phyloP scores from a whole-genome alignment of 257 asterid species.

The Cynanchum wilfordii region DNA sequence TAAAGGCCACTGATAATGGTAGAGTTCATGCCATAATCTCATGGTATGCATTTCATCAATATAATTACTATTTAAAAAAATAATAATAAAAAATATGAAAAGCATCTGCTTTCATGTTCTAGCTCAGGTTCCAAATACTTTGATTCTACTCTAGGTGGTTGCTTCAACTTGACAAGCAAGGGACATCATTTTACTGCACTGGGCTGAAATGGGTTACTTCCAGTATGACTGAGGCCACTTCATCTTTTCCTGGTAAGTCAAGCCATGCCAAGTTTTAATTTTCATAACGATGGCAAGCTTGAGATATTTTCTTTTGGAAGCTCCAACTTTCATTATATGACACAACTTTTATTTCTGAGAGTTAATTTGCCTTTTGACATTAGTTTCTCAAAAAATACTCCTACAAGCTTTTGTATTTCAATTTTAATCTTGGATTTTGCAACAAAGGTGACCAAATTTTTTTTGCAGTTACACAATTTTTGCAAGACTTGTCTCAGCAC shows the following conservation, averaged over 20 bases:
- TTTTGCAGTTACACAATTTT: constrained; percentile 1
- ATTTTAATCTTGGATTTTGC: not conserved
- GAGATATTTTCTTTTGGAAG: not conserved
- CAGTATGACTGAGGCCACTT: constrained; percentile 25
- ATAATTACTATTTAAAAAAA: not conserved
- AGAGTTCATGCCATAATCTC: constrained; percentile 88
- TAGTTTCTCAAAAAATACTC: no score
- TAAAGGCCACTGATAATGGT: constrained; percentile 70
- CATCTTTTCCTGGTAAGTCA: constrained; percentile 44
- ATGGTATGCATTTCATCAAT: constrained; percentile 50
- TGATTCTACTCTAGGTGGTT: constrained; percentile 63
- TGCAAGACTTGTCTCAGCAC: not conserved
- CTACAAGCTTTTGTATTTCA: no score
- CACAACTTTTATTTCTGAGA: no score
- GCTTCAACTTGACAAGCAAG: constrained; percentile 88
- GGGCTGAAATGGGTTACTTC: constrained; percentile 64
- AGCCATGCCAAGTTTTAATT: not conserved
- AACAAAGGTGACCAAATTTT: not conserved
- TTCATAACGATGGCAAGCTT: not conserved
- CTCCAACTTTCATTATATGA: not conserved
- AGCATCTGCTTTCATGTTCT: constrained; percentile 8
- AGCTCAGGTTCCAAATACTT: not conserved
- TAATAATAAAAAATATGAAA: not conserved
- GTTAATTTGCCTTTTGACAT: not conserved
- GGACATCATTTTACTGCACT: constrained; percentile 76